A percentile compares a stretch with the other conserved stretches of the same genome.
Conservation (phyloP, 1,139 yeast genomes). For the Hanseniaspora sp. region DNA sequence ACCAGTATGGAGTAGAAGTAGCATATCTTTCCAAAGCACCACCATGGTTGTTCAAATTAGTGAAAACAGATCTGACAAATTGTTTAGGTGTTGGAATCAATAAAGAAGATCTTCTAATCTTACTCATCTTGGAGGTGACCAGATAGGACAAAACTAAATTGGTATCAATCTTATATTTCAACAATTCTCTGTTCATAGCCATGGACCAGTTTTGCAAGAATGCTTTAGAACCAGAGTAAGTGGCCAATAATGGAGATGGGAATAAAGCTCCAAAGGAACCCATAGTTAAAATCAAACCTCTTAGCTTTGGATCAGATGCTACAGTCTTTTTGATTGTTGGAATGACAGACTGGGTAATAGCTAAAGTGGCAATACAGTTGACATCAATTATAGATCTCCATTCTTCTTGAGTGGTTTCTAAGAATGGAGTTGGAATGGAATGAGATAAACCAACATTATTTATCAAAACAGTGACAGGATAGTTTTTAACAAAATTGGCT, state of each 20-base stretch:
- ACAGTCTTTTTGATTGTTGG: constrained; percentile 56
- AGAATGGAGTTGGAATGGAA: constrained; percentile 86
- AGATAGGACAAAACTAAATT: constrained; percentile 79
- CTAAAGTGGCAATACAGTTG: constrained; percentile 74
- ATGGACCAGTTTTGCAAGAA: constrained; percentile 87
- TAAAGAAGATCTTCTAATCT: constrained; percentile 63
- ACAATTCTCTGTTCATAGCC: constrained; percentile 80
- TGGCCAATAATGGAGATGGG: constrained; percentile 86
- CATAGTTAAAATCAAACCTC: constrained; percentile 81
- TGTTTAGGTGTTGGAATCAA: constrained; percentile 71
- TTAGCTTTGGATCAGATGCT: constrained; percentile 32
- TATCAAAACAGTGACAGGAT: constrained; percentile 59
- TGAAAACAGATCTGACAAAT: constrained; percentile 63
- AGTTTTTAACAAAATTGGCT: constrained; percentile 30
- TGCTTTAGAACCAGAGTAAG: constrained; percentile 93
- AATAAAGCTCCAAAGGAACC: constrained; percentile 92
- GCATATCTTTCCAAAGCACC: constrained; percentile 90
- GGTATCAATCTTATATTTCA: constrained; percentile 61
- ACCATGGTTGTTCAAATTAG: constrained; percentile 64
- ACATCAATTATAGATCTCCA: constrained; percentile 69
- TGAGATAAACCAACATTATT: constrained; percentile 95
- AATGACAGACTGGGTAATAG: constrained; percentile 64
- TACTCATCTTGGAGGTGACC: constrained; percentile 93
- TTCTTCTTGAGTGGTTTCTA: constrained; percentile 66
- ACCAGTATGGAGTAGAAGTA: constrained; percentile 84